Percentiles rank a stretch among this genome's conserved stretches.
These are phyloP conservation scores for Talaromyces sp. DNA, from an alignment of 2,329 filamentous ascomycete genomes.

Conservation along the genomic window DNA sequence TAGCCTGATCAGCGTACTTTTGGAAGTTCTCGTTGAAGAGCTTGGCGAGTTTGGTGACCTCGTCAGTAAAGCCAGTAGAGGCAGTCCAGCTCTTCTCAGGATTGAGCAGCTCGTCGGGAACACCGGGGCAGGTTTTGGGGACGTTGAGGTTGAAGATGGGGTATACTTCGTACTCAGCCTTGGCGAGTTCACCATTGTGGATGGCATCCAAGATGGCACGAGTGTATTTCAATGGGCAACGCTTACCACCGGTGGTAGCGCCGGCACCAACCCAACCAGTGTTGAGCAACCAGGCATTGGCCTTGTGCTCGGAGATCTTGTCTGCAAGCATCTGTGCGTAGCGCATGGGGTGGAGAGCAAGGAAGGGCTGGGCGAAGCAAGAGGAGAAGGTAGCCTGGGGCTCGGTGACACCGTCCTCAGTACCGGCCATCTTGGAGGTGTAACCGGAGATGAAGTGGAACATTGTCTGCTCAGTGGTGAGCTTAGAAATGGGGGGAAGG, in stretches of 20 bases:
- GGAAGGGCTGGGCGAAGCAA: constrained; percentile 98
- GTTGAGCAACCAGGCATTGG: constrained; percentile 98
- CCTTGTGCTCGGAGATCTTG: constrained; percentile 93
- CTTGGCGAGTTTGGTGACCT: constrained; percentile 84
- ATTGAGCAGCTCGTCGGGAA: constrained; percentile 90
- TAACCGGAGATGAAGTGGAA: constrained; percentile 99
- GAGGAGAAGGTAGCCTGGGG: constrained; percentile 98
- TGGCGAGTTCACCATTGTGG: constrained; percentile 92
- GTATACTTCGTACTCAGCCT: constrained; percentile 91
- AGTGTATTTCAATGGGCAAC: constrained; percentile 97
- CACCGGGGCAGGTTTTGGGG: constrained; percentile 85
- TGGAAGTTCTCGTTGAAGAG: constrained; percentile 97
- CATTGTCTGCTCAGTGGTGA: constrained; percentile 93
- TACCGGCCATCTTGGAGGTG: constrained; percentile 99
- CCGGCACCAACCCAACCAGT: constrained; percentile 95
- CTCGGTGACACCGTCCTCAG: constrained; percentile 93
- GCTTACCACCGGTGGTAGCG: constrained; percentile 86
- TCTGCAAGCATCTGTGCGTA: constrained; percentile 98
- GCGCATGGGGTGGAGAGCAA: constrained; percentile 97
- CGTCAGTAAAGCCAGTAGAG: constrained; percentile 74
- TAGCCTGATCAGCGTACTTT: constrained; percentile 86
- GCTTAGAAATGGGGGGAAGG: constrained; percentile 95
- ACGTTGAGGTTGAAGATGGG: constrained; percentile 95
- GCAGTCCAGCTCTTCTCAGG: constrained; percentile 89
- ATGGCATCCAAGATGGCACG: constrained; percentile 97